Percentiles rank a stretch among this genome's conserved stretches.
These are phyloP conservation scores for Podila epicladia DNA, from an alignment of 192 early-diverging fungal genomes.

Conservation along the genomic window DNA sequence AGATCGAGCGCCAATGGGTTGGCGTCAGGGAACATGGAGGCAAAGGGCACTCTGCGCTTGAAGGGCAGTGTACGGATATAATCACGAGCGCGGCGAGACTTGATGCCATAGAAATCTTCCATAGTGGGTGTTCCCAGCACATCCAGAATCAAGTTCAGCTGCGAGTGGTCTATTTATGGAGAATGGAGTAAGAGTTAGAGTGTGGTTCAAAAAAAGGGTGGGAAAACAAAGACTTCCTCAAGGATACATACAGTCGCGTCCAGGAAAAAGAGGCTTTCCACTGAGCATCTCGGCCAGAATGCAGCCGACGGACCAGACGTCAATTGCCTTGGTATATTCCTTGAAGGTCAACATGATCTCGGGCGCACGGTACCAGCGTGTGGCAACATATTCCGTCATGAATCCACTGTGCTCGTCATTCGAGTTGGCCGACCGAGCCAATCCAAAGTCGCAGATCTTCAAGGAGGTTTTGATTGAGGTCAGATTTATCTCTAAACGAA, in stretches of 20 bases:
- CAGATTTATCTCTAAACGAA: neutral
- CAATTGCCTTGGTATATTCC: conserved; percentile 98
- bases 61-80: conserved; percentile 91
- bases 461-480: neutral
- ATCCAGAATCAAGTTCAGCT: conserved; percentile 95
- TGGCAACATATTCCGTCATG: conserved; percentile 97
- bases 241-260: conserved; percentile 69
- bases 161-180: conserved; percentile 80
- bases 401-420: conserved; percentile 86
- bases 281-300: conserved; percentile 88
- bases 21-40: conserved; percentile 86
- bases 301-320: conserved; percentile 93
- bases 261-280: conserved; percentile 84
- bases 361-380: conserved; percentile 94
- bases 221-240: neutral
- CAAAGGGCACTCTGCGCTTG: conserved; percentile 84
- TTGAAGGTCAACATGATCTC: conserved; percentile 98
- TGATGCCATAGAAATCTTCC: conserved; percentile 84
- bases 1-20: conserved; percentile 90
- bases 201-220: neutral
- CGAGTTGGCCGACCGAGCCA: conserved; percentile 91
- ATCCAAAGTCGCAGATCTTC: conserved; percentile 98
- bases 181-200: neutral
- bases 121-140: conserved; percentile 97
- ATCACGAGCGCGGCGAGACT: conserved; percentile 84